These are phyloP conservation scores for Tricholoma bakamatsutake DNA, from an alignment of 768 basidiomycete genomes.

Conservation along the genomic window DNA sequence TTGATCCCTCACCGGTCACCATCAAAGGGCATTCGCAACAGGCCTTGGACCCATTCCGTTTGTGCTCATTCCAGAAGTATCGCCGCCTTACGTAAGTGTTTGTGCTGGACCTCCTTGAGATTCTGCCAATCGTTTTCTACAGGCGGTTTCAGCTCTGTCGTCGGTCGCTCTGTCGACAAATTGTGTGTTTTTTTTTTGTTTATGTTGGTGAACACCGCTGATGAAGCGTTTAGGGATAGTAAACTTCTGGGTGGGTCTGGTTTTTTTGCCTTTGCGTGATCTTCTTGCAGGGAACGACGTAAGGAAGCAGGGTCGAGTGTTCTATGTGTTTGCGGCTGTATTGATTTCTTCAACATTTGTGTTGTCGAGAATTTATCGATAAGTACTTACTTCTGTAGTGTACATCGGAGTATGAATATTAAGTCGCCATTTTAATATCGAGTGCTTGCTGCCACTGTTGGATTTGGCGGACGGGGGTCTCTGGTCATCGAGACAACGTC, in stretches of 20 bases:
- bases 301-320: conserved; percentile 77
- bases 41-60: conserved; percentile 93
- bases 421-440: conserved; percentile 27
- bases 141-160: conserved; percentile 80
- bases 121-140: conserved; percentile 1
- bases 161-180: conserved; percentile 70
- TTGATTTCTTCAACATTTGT: conserved; percentile 36
- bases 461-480: conserved; percentile 28
- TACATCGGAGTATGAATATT: conserved; percentile 23
- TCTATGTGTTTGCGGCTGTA: conserved; percentile 73
- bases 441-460: conserved; percentile 17
- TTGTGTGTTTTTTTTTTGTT: conserved; percentile 38
- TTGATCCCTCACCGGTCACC: conserved; percentile 5
- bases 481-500: conserved; percentile 38
- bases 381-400: conserved; percentile 6
- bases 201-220: neutral
- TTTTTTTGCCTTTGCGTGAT: conserved; percentile 82
- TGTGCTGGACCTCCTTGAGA: neutral
- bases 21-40: conserved; percentile 70
- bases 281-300: conserved; percentile 55
- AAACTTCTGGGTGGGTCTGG: conserved; percentile 80
- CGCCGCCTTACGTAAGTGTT: conserved; percentile 64
- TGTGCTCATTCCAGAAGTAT: conserved; percentile 86
- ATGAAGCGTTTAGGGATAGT: conserved; percentile 52
- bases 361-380: conserved; percentile 34